Percentiles rank a stretch among this genome's conserved stretches.
Evolutionary conservation across 768 basidiomycete genomes (phyloP).

Genomic region (Russula sp.): DNA sequence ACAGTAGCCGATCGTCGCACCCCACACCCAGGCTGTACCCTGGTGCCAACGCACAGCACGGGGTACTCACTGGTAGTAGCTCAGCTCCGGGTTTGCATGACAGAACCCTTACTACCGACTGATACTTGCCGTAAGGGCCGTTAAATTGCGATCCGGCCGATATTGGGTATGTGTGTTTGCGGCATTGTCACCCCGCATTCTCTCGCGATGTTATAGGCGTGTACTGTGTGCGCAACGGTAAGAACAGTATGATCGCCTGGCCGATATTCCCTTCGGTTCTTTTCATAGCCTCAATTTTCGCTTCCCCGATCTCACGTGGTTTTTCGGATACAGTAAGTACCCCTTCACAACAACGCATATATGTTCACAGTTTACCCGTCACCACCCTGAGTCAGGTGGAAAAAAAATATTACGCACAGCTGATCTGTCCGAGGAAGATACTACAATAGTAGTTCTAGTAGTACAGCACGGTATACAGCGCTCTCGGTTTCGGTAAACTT

Average conservation of each 20-base stretch:
- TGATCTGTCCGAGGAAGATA: neutral
- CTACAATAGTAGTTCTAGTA: too few species aligned
- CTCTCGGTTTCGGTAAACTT: neutral
- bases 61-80: too few species aligned
- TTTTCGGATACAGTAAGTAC: neutral
- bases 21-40: neutral
- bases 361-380: neutral
- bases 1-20: neutral
- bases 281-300: neutral
- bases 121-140: neutral
- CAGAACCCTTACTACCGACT: neutral
- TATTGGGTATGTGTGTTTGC: neutral
- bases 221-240: neutral
- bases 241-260: too few species aligned
- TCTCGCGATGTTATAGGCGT: neutral
- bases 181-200: neutral
- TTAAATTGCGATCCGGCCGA: neutral
- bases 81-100: neutral
- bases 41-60: neutral
- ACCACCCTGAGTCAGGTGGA: neutral
- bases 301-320: neutral
- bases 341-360: neutral
- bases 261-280: too few species aligned
- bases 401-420: neutral
- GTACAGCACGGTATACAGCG: too few species aligned